These are phyloP conservation scores for Elaphomyces granulatus DNA, from an alignment of 495 filamentous ascomycete genomes.

Conservation along the genomic window DNA sequence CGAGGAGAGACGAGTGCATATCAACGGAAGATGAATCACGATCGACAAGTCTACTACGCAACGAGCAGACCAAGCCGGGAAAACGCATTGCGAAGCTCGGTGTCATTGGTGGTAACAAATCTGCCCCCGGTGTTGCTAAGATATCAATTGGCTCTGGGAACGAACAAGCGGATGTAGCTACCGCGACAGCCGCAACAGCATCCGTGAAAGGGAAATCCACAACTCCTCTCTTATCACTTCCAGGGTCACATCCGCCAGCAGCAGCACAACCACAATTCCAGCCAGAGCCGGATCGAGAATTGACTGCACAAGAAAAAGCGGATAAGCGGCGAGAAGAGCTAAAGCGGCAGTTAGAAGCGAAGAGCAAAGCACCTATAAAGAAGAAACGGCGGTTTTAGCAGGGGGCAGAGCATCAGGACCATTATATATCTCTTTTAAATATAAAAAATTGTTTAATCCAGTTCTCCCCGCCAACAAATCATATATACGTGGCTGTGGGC, in stretches of 20 bases:
- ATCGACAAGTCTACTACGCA: not conserved
- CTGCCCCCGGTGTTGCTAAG: too few relatives aligned
- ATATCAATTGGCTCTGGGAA: not conserved
- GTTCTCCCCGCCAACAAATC: too few relatives aligned
- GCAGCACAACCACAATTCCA: not conserved
- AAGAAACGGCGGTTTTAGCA: constrained; percentile 58
- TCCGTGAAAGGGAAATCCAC: constrained; percentile 8
- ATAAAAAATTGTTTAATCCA: too few relatives aligned
- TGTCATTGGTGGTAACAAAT: constrained; percentile 23
- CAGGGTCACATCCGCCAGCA: constrained; percentile 1
- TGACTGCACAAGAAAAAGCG: constrained; percentile 37
- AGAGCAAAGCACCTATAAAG: constrained; percentile 44
- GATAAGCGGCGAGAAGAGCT: constrained; percentile 49
- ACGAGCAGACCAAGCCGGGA: constrained; percentile 6
- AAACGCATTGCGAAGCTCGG: constrained; percentile 21
- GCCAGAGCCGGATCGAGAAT: constrained; percentile 18
- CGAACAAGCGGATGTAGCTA: not conserved
- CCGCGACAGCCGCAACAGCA: constrained; percentile 3
- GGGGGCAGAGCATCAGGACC: too few relatives aligned
- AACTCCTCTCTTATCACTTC: constrained; percentile 7
- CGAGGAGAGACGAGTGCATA: not conserved
- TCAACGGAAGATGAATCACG: not conserved
- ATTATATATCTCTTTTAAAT: too few relatives aligned
- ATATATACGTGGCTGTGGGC: too few relatives aligned
- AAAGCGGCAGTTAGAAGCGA: constrained; percentile 48